These are phyloP conservation scores for Simplicillium aogashimaense DNA, from an alignment of 2,329 filamentous ascomycete species.

Conservation along the genomic window DNA sequence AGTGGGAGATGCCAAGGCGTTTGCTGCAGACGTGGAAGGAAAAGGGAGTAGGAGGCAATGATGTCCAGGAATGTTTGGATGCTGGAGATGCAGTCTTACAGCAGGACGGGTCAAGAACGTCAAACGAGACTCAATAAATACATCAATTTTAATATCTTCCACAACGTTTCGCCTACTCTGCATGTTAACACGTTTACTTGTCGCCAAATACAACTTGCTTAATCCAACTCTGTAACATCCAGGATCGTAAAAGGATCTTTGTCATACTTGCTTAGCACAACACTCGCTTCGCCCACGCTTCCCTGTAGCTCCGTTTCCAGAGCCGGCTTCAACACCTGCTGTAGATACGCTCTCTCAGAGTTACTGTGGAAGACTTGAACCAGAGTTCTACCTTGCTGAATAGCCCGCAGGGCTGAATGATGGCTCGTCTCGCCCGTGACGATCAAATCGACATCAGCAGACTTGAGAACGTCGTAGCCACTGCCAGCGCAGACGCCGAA, in stretches of 20 bases:
- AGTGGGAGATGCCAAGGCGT: slow-evolving; percentile 44
- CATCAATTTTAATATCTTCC: neutral
- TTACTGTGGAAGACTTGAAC: slow-evolving; percentile 89
- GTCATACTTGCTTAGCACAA: slow-evolving; percentile 71
- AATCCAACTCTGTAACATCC: slow-evolving; percentile 30
- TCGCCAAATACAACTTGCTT: slow-evolving; percentile 1
- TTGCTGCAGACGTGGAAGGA: slow-evolving; percentile 45
- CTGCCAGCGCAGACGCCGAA: slow-evolving; percentile 88
- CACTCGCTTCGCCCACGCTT: slow-evolving; percentile 40
- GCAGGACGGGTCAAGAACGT: too few relatives aligned
- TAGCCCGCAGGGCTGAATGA: slow-evolving; percentile 80
- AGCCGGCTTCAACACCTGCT: slow-evolving; percentile 56
- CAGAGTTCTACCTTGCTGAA: slow-evolving; percentile 73
- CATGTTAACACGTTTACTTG: neutral
- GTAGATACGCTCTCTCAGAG: slow-evolving; percentile 77
- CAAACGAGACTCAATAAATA: slow-evolving; percentile 5
- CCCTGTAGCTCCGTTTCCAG: slow-evolving; percentile 49
- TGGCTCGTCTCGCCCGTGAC: slow-evolving; percentile 93
- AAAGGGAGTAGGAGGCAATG: slow-evolving; percentile 41
- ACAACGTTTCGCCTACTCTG: neutral
- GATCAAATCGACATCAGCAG: slow-evolving; percentile 63
- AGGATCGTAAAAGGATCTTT: slow-evolving; percentile 82
- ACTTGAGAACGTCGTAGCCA: slow-evolving; percentile 66
- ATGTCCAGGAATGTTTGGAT: slow-evolving; percentile 42
- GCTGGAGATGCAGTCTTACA: slow-evolving; percentile 42